Evolutionary conservation across 768 basidiomycete genomes (phyloP), one percentile per base, ranked within the genome.

Genomic region (Coprinopsis sp.): DNA sequence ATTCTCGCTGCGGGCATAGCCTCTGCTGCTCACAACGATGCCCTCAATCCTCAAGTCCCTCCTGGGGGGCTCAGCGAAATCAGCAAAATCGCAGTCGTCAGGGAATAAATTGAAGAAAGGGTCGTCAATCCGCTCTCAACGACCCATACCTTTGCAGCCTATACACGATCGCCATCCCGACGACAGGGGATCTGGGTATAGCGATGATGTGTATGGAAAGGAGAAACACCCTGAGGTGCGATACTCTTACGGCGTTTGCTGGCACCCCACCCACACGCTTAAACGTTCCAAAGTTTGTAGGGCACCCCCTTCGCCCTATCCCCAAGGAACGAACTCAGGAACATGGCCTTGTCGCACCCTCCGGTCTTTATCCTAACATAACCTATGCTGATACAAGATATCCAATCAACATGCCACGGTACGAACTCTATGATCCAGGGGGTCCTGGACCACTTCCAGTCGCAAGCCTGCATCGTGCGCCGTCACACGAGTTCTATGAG

Each of bases 391-490:
- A 33, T 16, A 39, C 33, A 18, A 39, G 29, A 4, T 49, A 49
- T 24, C 47, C 47, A 36, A 21, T 22, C 41, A 21, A 29, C 36
- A 16, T 49, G 31, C 41, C 33, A 28, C 31, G 47, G 11, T 49
- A 43, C 33, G 11, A 40, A 2, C 10, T 33, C 19, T 41, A 31
- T 13, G 47, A 43, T 29, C 29, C 14, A 12, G 23, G 13, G 5
- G 30, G 23, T 12, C 6, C 27, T 6, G 27, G 10, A 34, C 38
- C 11, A 12, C 25, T 27, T 6, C 28, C n/a, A 22, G 25, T 23
- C 21, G 19, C 36, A 24, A 10, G 11, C 36, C 21, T 23, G 8
- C 19, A 30, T 36, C 19, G 8, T 22, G 33, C 22, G 27, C 46
- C 27, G 12, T 21, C 23, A 16, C 4, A 3, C 33, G 28, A 11